Evolutionary conservation across 2,329 filamentous ascomycete genomes (phyloP).

Genomic region (Cercospora zeina): DNA sequence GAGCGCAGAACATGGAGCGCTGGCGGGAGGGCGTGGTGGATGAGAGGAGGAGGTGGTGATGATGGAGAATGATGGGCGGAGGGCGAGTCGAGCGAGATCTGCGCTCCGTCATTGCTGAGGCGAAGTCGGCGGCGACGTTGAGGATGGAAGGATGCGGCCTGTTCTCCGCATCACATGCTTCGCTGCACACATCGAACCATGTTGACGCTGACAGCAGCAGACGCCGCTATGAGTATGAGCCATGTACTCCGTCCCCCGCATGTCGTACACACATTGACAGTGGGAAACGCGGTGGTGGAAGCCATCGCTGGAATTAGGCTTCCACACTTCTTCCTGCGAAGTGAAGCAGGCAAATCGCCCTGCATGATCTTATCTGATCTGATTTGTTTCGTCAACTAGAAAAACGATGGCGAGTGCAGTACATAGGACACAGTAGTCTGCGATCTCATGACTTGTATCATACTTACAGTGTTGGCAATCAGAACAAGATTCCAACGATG

Average conservation of each 20-base stretch:
- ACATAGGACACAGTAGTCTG: no score
- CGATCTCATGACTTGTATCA: no score
- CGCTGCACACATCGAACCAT: constrained; percentile 7
- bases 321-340: not conserved
- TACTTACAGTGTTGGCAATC: no score
- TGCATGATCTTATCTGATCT: constrained; percentile 13
- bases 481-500: not conserved
- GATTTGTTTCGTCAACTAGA: not conserved
- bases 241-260: not conserved
- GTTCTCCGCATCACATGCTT: constrained; percentile 5
- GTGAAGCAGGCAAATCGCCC: constrained; percentile 3
- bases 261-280: not conserved
- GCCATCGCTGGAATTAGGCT: not conserved
- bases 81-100: constrained; percentile 4
- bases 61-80: not conserved
- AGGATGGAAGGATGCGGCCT: constrained; percentile 2
- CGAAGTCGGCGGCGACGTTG: constrained; percentile 10
- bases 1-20: not conserved
- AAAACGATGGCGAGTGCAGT: no score
- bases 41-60: not conserved
- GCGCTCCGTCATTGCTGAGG: constrained; percentile 9
- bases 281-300: not conserved
- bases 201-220: not conserved
- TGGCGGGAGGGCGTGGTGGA: not conserved
- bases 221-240: not conserved